phyloP scores from a whole-genome alignment of 1,139 yeast species.

The Kurtzmaniella quercitrusa region DNA sequence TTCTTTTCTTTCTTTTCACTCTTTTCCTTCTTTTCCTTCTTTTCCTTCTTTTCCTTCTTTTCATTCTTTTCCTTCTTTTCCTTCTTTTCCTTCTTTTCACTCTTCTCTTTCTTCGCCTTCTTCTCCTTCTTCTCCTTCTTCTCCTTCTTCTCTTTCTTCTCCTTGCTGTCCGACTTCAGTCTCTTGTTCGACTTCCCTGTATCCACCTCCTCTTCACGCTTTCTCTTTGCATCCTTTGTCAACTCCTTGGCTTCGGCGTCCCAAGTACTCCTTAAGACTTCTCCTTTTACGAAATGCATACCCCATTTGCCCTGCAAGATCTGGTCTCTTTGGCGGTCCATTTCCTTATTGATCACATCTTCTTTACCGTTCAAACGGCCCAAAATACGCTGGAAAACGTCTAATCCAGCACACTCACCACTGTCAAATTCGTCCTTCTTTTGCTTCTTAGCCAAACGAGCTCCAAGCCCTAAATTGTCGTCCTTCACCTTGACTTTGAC shows the following conservation, averaged over 20 bases:
- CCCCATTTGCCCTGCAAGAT: constrained; percentile 82
- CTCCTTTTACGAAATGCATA: constrained; percentile 81
- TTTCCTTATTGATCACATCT: constrained; percentile 50
- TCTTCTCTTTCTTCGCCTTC: constrained; percentile 19
- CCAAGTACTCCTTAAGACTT: constrained; percentile 79
- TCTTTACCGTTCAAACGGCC: constrained; percentile 83
- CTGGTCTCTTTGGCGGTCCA: constrained; percentile 62
- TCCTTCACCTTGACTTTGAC: constrained; percentile 78
- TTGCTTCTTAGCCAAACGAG: constrained; percentile 57
- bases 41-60: constrained; percentile 14
- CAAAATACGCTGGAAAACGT: constrained; percentile 84
- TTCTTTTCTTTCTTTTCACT: constrained; percentile 14
- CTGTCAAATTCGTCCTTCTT: constrained; percentile 54
- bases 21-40: constrained; percentile 16
- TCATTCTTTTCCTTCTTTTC: constrained; percentile 14
- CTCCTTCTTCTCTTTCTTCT: constrained; percentile 27
- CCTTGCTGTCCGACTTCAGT: constrained; percentile 18
- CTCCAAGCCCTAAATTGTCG: constrained; percentile 83
- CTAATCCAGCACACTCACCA: constrained; percentile 87
- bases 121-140: constrained; percentile 24
- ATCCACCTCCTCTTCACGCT: constrained; percentile 8
- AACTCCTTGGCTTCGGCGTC: constrained; percentile 35
- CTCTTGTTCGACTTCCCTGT: constrained; percentile 8
- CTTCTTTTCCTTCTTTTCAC: constrained; percentile 16
- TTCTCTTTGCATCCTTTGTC: constrained; percentile 10